A percentile compares a stretch with the other conserved stretches of the same genome.
Evolutionary conservation across 2,329 filamentous ascomycete genomes (phyloP).

Genomic region (Aspergillus bombycis): DNA sequence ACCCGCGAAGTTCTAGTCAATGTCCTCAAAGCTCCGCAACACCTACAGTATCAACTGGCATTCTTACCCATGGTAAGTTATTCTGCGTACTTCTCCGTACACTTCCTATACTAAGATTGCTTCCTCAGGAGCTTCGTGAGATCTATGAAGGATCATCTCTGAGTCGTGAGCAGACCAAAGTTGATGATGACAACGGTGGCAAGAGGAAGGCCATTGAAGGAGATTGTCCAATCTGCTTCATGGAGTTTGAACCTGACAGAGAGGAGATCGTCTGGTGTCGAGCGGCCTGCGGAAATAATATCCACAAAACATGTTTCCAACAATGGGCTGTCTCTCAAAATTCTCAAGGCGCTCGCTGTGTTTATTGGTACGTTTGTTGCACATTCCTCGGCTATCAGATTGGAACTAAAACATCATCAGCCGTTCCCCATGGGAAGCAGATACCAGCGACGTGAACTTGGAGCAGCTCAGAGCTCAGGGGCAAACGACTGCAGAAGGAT

Average conservation of each 20-base stretch:
- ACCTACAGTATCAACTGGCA: conserved; percentile 63
- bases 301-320: conserved; percentile 62
- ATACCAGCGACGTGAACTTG: conserved; percentile 33
- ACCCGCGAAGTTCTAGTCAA: conserved; percentile 55
- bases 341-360: conserved; percentile 42
- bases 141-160: conserved; percentile 59
- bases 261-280: conserved; percentile 61
- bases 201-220: conserved; percentile 63
- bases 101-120: background rate
- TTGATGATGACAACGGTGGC: conserved; percentile 41
- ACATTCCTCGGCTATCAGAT: background rate
- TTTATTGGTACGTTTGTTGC: conserved; percentile 45
- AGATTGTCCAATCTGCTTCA: conserved; percentile 66
- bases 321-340: conserved; percentile 51
- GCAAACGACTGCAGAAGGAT: conserved; percentile 41
- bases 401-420: conserved; percentile 26
- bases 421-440: conserved; percentile 45
- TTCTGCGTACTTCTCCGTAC: background rate
- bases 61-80: conserved; percentile 54
- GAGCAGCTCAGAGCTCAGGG: conserved; percentile 35
- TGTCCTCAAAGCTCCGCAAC: conserved; percentile 58
- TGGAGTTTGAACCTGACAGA: conserved; percentile 53
- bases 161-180: conserved; percentile 46
- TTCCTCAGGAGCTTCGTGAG: conserved; percentile 55
- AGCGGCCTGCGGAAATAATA: conserved; percentile 64